These are phyloP conservation scores for Nemania sp. DNA, from an alignment of 2,329 filamentous ascomycete genomes.

Conservation along the genomic window DNA sequence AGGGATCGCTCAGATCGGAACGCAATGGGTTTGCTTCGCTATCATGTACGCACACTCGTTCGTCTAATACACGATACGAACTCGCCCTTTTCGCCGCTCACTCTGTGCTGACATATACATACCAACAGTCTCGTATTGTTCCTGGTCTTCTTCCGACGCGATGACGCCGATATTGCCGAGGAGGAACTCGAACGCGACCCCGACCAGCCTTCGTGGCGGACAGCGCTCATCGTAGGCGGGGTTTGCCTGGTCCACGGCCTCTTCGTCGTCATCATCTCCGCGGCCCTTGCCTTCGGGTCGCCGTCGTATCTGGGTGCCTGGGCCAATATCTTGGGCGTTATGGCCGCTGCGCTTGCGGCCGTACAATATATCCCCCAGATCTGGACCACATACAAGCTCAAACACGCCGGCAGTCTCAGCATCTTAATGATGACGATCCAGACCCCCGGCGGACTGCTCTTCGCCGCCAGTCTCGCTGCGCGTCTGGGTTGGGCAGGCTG, in stretches of 20 bases:
- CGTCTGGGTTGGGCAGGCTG: constrained; percentile 82
- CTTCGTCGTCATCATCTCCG: constrained; percentile 68
- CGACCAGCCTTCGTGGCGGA: constrained; percentile 70
- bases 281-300: constrained; percentile 65
- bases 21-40: constrained; percentile 90
- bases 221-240: constrained; percentile 74
- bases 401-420: constrained; percentile 86
- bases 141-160: constrained; percentile 85
- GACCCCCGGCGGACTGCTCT: constrained; percentile 88
- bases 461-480: constrained; percentile 79
- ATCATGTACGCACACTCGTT: constrained; percentile 70
- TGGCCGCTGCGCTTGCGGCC: constrained; percentile 75
- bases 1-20: constrained; percentile 86
- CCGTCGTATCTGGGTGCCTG: constrained; percentile 70
- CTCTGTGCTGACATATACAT: constrained; percentile 27
- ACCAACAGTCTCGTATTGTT: constrained; percentile 81
- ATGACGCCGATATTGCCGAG: constrained; percentile 53
- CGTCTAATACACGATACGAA: background rate
- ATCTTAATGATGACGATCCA: constrained; percentile 99
- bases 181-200: constrained; percentile 48
- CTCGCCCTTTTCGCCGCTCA: background rate
- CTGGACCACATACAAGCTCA: constrained; percentile 82
- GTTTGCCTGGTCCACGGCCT: constrained; percentile 76
- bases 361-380: constrained; percentile 97
- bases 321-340: constrained; percentile 84